Base-by-base conservation (phyloP, 805 yeast species). In the Sungouiella blattae region DNA sequence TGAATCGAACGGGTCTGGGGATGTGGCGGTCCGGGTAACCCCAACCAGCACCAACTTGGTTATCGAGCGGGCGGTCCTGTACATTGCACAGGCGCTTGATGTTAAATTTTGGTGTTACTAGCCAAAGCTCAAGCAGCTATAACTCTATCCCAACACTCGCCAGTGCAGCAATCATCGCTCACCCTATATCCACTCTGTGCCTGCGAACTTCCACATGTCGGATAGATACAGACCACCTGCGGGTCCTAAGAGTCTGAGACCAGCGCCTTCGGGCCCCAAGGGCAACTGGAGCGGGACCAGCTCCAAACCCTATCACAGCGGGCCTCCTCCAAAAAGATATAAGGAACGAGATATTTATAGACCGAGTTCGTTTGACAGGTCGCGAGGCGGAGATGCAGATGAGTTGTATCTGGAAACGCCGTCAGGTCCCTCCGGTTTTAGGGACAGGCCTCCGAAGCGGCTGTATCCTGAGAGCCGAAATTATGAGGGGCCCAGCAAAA, bases 151-250 rank as follows among this genome's bases (percentile, higher is more conserved):
- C n/a, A n/a, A n/a, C n/a, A n/a, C n/a, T n/a, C n/a, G n/a, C n/a
- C n/a, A n/a, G n/a, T n/a, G n/a, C n/a, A n/a, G n/a, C n/a, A n/a
- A n/a, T n/a, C n/a, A n/a, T n/a, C n/a, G n/a, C n/a, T n/a, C n/a
- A n/a, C n/a, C n/a, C n/a, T n/a, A n/a, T n/a, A n/a, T n/a, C n/a
- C n/a, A n/a, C n/a, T n/a, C n/a, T n/a, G n/a, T n/a, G n/a, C n/a
- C n/a, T n/a, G n/a, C n/a, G n/a, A n/a, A n/a, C n/a, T n/a, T n/a
- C n/a, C n/a, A n/a, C n/a, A 46, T 46, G 50, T 46, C 52, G 11
- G 52, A 47, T 29, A 39, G 47, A 26, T 46, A 46, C 28, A 41
- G 50, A 28, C 52, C 52, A 14, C 52, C 52, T 6, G 13, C 47
- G 3, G 52, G 49, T 17, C 52, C 52, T 5, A 47, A 41, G 33